Conservation (phyloP, 2,329 filamentous ascomycete species). For the Cladosporium sphaerospermum region DNA sequence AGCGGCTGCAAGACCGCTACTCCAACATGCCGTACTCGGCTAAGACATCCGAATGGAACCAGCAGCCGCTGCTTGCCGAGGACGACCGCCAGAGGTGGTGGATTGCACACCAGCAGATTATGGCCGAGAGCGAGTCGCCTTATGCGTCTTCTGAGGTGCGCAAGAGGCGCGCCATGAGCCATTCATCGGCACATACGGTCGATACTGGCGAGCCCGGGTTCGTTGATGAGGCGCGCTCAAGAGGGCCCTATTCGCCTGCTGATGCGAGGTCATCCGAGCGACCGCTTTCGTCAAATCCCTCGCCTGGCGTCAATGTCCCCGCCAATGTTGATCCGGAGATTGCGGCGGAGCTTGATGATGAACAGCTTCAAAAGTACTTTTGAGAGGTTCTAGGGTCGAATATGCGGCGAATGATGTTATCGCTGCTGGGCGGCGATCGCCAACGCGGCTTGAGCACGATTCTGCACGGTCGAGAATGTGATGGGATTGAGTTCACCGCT, state of each 20-base stretch:
- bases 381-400: neutral
- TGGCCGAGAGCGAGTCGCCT: conserved; percentile 1
- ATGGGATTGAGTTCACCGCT: no score
- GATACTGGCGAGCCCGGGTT: conserved; percentile 8
- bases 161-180: conserved; percentile 4
- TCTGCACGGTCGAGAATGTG: no score
- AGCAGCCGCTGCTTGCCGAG: conserved; percentile 10
- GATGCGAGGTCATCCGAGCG: neutral
- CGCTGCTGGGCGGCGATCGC: neutral
- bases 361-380: conserved; percentile 10
- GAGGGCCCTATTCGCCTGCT: neutral
- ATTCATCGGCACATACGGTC: conserved; percentile 10
- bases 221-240: neutral
- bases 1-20: conserved; percentile 6
- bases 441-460: no score
- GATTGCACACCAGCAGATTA: conserved; percentile 9
- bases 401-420: neutral
- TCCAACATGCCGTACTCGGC: conserved; percentile 11
- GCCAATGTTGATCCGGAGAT: conserved; percentile 9
- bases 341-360: conserved; percentile 8
- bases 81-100: conserved; percentile 9
- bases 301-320: conserved; percentile 6
- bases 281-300: conserved; percentile 8
- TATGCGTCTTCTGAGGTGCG: neutral
- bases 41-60: conserved; percentile 11